Percentiles rank a stretch among this genome's conserved stretches.
Conservation (phyloP, 495 filamentous ascomycete species). For the Xylaria cubensis region DNA sequence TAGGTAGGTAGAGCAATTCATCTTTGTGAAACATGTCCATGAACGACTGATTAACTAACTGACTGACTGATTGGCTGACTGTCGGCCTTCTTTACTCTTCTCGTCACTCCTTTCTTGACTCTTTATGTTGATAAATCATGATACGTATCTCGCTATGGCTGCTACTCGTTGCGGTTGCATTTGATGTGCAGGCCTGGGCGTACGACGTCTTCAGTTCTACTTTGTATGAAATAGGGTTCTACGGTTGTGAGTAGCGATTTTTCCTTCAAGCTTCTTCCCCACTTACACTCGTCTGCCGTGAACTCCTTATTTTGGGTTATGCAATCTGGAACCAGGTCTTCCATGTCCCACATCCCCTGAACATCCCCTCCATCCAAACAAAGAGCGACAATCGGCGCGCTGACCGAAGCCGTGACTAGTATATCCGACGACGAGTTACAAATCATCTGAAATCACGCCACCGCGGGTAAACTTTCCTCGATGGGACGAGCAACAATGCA, state of each 20-base stretch:
- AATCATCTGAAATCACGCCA: conserved; percentile 28
- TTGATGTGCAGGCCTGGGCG: neutral
- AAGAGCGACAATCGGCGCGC: neutral
- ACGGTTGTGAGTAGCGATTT: conserved; percentile 15
- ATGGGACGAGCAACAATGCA: conserved; percentile 39
- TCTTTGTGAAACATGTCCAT: neutral
- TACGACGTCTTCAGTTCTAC: conserved; percentile 16
- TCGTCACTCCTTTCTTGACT: neutral
- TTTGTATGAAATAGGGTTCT: conserved; percentile 29
- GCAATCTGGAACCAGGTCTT: conserved; percentile 5
- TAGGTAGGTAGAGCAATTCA: neutral
- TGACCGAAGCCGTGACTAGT: conserved; percentile 20
- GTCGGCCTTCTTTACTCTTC: neutral
- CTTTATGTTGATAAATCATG: conserved; percentile 5
- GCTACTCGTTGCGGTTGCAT: neutral
- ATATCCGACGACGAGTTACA: conserved; percentile 22
- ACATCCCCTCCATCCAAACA: neutral
- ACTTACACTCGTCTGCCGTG: neutral
- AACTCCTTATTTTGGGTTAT: neutral
- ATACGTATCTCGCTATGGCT: conserved; percentile 1
- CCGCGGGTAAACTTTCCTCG: conserved; percentile 48
- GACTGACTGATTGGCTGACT: neutral
- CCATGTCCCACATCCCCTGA: neutral
- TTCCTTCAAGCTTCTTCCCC: neutral
- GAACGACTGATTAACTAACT: neutral